phyloP scores from a whole-genome alignment of 495 filamentous ascomycete genomes.

The Aspergillus campestris region DNA sequence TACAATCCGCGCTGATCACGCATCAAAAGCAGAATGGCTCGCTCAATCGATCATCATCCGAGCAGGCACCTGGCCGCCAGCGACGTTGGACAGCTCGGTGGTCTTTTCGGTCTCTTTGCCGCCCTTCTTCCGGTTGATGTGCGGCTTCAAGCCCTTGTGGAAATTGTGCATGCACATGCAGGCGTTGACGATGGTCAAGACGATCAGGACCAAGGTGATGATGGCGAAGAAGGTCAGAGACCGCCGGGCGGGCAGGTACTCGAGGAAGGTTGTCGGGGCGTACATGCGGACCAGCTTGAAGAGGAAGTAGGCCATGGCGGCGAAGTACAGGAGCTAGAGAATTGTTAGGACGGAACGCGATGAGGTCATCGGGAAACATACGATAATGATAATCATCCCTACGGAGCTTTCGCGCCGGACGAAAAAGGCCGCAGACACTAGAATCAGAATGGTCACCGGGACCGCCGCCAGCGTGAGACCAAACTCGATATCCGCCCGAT shows the following conservation, averaged over 20 bases:
- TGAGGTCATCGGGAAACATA: constrained; percentile 25
- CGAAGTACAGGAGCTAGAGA: constrained; percentile 67
- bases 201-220: constrained; percentile 80
- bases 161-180: constrained; percentile 86
- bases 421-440: constrained; percentile 74
- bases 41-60: constrained; percentile 86
- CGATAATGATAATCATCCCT: constrained; percentile 70
- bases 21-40: constrained; percentile 5
- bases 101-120: constrained; percentile 62
- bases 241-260: constrained; percentile 66
- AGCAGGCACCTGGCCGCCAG: constrained; percentile 38
- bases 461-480: constrained; percentile 81
- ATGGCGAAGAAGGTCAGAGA: constrained; percentile 89
- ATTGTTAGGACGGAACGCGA: constrained; percentile 11
- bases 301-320: constrained; percentile 87
- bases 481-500: constrained; percentile 63
- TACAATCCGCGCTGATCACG: background rate
- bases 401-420: constrained; percentile 71
- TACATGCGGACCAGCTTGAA: constrained; percentile 99
- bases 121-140: constrained; percentile 60
- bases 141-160: constrained; percentile 78
- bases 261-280: constrained; percentile 36
- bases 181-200: constrained; percentile 83
- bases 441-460: constrained; percentile 80
- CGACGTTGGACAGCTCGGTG: constrained; percentile 56